phyloP scores from a whole-genome alignment of 2,329 filamentous ascomycete genomes.

The Salinomyces thailandicus region DNA sequence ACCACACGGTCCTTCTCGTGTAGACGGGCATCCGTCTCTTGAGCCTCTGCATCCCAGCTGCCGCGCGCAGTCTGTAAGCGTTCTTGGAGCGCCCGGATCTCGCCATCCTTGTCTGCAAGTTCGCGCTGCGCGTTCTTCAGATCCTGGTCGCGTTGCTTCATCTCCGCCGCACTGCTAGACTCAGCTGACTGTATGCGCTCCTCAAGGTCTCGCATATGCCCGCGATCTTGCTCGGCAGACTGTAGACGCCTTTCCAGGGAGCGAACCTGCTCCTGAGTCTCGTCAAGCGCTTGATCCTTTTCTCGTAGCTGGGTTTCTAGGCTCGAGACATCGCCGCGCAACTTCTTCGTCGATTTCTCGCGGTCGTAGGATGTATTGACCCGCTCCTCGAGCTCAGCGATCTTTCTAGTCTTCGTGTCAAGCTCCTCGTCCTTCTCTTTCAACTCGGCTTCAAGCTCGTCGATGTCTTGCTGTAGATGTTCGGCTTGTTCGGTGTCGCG shows the following conservation, averaged over 20 bases:
- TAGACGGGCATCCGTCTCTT: slow-evolving; percentile 27
- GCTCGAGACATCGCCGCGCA: slow-evolving; percentile 25
- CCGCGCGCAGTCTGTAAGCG: slow-evolving; percentile 28
- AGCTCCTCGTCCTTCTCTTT: slow-evolving; percentile 36
- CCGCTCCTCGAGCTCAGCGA: slow-evolving; percentile 23
- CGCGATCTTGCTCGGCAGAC: slow-evolving; percentile 40
- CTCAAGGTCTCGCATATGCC: slow-evolving; percentile 35
- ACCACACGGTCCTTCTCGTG: slow-evolving; percentile 38
- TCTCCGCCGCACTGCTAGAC: slow-evolving; percentile 13
- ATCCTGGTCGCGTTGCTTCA: slow-evolving; percentile 30
- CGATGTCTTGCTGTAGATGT: slow-evolving; percentile 48
- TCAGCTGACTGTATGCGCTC: slow-evolving; percentile 8
- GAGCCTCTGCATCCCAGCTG: slow-evolving; percentile 29
- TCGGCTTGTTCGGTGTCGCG: slow-evolving; percentile 43
- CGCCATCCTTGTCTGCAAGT: slow-evolving; percentile 28
- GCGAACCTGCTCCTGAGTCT: slow-evolving; percentile 23
- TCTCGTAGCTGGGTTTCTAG: slow-evolving; percentile 27
- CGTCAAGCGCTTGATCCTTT: slow-evolving; percentile 26
- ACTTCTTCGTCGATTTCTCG: slow-evolving; percentile 29
- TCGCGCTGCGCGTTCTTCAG: slow-evolving; percentile 51
- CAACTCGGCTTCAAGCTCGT: slow-evolving; percentile 41
- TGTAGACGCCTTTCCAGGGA: slow-evolving; percentile 25
- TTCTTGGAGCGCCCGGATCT: slow-evolving; percentile 27
- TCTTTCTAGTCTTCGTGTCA: slow-evolving; percentile 21
- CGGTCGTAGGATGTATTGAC: slow-evolving; percentile 23